phyloP scores from a whole-genome alignment of 441 rosid species.

The Jatropha podagrica region DNA sequence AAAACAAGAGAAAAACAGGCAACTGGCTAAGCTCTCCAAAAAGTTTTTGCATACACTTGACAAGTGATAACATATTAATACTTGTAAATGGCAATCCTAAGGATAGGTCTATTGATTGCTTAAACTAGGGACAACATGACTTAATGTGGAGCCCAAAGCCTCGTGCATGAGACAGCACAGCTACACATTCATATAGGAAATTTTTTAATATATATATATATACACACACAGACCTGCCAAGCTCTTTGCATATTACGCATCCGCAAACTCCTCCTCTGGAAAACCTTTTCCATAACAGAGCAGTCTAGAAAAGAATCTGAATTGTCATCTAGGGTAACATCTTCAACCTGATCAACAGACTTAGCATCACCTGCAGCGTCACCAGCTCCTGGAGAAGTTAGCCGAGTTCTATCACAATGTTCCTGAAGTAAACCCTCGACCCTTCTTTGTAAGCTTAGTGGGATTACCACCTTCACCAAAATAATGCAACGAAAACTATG shows the following conservation, averaged over 20 bases:
- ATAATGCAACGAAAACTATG: neutral
- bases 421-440: slow-evolving; percentile 94
- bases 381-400: slow-evolving; percentile 46
- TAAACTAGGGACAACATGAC: neutral
- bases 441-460: slow-evolving; percentile 89
- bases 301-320: slow-evolving; percentile 64
- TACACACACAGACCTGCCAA: slow-evolving; percentile 48
- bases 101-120: neutral
- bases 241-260: slow-evolving; percentile 92
- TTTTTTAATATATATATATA: no score
- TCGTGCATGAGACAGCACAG: no score
- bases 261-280: slow-evolving; percentile 86
- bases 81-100: neutral
- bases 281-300: slow-evolving; percentile 95
- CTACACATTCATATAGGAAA: no score
- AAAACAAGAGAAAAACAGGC: neutral
- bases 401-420: slow-evolving; percentile 74
- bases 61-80: neutral
- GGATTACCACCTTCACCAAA: slow-evolving; percentile 70
- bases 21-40: neutral
- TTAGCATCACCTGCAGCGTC: slow-evolving; percentile 35
- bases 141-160: no score
- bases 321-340: slow-evolving; percentile 44
- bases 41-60: neutral
- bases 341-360: slow-evolving; percentile 45